Evolutionary conservation across 805 yeast genomes (phyloP), one percentile per base, ranked within the genome.

Genomic region (Brettanomyces anomalus): DNA sequence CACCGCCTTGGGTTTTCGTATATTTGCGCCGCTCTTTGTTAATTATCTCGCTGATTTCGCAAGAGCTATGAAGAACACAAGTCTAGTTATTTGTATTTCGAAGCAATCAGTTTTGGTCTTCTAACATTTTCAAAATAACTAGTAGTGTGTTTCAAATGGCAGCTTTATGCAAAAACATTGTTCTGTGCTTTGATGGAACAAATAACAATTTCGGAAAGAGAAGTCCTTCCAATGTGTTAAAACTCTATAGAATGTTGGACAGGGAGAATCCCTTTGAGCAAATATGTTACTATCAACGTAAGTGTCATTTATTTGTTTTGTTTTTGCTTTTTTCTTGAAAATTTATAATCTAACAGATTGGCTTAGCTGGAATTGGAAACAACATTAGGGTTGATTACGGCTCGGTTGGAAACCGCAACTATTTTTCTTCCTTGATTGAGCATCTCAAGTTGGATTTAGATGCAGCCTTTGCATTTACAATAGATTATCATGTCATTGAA

Each of bases 161-260:
- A 6, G 34, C 15, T 7, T 14, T 7, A 8, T 32, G 15, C n/a
- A 73, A 70, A 53, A 76, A 71, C 47, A 59, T 79, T 19, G 60
- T 79, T 1, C 54, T 79, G 11, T 79, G 85, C 52, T 70, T 79
- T 40, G 85, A 79, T 62, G 85, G 85, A 1, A 79, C 85, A 0
- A 72, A 66, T 26, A 76, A 71, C 49, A 72, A 73, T 47, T 78
- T 79, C 56, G 81, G 81, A 1, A 68, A 72, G 0, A 59, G 64
- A 19, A 78, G 81, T 0, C 71, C 70, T 43, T 68, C 82, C 1
- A 79, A 77, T 49, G 72, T 75, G 1, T 55, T 79, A 36, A 74
- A 73, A 49, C 46, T 78, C 13, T 79, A 70, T 54, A 63, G 72
- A 35, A 60, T 78, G 59, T 52, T 79, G 30, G 77, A 73, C 13